Conservation (phyloP, 352 stramenopile genomes). For the Pythium phragmiticola region DNA sequence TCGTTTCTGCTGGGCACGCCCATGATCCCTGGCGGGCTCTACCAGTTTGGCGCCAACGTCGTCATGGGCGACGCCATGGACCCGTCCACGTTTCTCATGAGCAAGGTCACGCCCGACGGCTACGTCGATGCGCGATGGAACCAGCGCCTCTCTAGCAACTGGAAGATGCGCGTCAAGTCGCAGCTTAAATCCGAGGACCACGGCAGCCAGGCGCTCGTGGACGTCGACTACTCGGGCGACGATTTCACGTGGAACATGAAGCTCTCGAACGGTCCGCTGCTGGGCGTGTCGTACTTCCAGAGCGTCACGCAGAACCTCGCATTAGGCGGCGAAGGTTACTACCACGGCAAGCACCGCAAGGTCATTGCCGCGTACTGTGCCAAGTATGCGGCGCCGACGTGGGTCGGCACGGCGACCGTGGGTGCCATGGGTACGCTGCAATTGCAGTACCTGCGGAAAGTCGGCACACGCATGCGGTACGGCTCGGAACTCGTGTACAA, state of each 20-base stretch:
- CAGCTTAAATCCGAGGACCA: conserved; percentile 83
- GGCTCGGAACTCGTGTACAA: conserved; percentile 88
- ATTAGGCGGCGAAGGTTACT: conserved; percentile 84
- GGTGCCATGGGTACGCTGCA: conserved; percentile 82
- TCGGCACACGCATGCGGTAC: conserved; percentile 79
- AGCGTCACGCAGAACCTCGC: conserved; percentile 78
- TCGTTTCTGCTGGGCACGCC: conserved; percentile 78
- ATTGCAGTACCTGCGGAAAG: conserved; percentile 86
- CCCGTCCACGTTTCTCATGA: conserved; percentile 82
- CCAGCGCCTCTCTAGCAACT: conserved; percentile 63
- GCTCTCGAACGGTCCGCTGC: conserved; percentile 82
- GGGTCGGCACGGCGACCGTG: conserved; percentile 70
- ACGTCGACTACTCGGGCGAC: conserved; percentile 81
- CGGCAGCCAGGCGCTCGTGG: conserved; percentile 72
- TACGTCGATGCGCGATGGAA: conserved; percentile 86
- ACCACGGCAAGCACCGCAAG: conserved; percentile 86
- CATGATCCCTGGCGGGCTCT: conserved; percentile 82
- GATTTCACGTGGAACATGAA: conserved; percentile 91
- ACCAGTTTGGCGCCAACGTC: conserved; percentile 87
- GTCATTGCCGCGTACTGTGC: conserved; percentile 83
- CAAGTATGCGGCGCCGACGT: conserved; percentile 75
- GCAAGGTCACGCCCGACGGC: conserved; percentile 82
- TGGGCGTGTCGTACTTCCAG: conserved; percentile 87
- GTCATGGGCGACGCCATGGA: conserved; percentile 75
- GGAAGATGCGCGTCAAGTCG: conserved; percentile 85